Base-by-base conservation (phyloP, 2,329 filamentous ascomycete genomes). In the Rachicladosporium sp. region DNA sequence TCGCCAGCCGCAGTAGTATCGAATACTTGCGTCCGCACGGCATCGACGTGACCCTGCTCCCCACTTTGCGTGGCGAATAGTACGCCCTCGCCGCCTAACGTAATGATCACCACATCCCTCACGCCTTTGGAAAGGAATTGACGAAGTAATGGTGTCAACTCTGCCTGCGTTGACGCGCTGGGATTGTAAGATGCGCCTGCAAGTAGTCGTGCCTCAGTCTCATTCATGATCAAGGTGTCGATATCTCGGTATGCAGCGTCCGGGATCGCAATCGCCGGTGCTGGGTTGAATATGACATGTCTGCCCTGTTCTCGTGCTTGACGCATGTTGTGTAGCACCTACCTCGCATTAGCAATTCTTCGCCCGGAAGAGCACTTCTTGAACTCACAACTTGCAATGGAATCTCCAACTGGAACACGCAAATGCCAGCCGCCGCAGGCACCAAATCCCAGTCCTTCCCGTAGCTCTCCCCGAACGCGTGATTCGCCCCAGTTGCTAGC, bases 1-100 rank as follows among this genome's bases (percentile, higher is more conserved):
- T 96, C 89, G 0, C 89, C 89, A 4, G 91, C 91, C 2, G 82
- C 89, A 6, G 89, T 96, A 1, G 89, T 96, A 59, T 96, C 89
- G 4, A 95, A 76, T 2, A 96, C 89, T 41, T 72, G 64, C 11
- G 85, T 80, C 60, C 82, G 80, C 45, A 74, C 70, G 0, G 83
- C 85, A 12, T 48, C 33, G 10, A 56, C 40, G 31, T 49, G 49
- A 30, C 51, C 54, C 13, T 38, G 40, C 11, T 40, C 36, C 11
- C 48, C 55, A 19, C 46, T 45, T n/a, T 43, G 35, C 5, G 41
- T 50, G 21, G 43, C 46, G 37, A 60, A 51, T 46, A 58, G 47
- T 23, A 50, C 42, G 5, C 53, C 55, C n/a, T 55, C 70, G 9
- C 46, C 74, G 1, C 89, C 89, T 0, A 96, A 70, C 2, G 91